Percentiles rank a stretch among this genome's conserved stretches.
These are phyloP conservation scores for Saccharomyces pastorianus DNA, from an alignment of 1,139 yeast genomes.

Conservation along the genomic window DNA sequence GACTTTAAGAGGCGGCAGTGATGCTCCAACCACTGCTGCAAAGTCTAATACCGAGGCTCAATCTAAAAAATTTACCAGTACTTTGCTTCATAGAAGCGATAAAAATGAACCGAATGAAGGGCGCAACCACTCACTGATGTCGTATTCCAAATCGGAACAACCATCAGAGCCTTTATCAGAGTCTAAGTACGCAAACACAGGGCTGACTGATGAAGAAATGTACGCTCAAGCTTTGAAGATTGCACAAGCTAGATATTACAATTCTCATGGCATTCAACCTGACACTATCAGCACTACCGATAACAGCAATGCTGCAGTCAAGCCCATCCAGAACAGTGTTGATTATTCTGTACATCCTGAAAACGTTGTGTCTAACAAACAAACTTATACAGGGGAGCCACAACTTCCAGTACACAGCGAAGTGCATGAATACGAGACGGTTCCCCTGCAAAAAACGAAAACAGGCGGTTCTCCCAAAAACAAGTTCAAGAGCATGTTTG, in stretches of 20 bases:
- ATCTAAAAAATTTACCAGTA: background rate
- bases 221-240: conserved; percentile 31
- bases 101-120: background rate
- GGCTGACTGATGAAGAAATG: conserved; percentile 30
- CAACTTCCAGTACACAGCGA: background rate
- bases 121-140: background rate
- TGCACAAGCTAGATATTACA: conserved; percentile 25
- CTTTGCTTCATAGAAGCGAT: background rate
- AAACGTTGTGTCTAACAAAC: background rate
- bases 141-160: background rate
- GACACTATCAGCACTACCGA: background rate
- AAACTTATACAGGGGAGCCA: background rate
- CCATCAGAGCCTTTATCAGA: background rate
- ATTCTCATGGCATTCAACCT: conserved; percentile 5
- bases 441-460: background rate
- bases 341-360: background rate
- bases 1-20: conserved; percentile 14
- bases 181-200: conserved; percentile 4
- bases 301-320: background rate
- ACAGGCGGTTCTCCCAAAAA: conserved; percentile 8
- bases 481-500: conserved; percentile 21
- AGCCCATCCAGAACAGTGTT: background rate
- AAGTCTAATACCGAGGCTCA: background rate
- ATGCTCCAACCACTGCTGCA: background rate
- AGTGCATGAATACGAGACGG: background rate